Evolutionary conservation across 805 yeast species (phyloP).

Genomic region (Yarrowia sp.): DNA sequence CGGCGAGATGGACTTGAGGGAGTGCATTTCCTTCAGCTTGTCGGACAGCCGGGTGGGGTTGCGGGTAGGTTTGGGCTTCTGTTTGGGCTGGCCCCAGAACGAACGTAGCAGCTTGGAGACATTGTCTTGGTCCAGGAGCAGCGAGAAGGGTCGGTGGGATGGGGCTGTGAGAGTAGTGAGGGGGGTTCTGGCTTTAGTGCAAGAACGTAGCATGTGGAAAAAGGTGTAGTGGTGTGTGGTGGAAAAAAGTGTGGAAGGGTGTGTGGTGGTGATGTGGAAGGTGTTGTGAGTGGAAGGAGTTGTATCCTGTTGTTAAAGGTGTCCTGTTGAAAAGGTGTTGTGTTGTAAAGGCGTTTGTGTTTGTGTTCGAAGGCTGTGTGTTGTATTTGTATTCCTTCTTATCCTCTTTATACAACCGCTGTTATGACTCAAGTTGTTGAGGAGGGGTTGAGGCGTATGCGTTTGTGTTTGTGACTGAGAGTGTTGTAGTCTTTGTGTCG

Average conservation of each 20-base stretch:
- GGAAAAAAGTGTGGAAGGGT: neutral
- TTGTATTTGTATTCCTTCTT: too few species aligned
- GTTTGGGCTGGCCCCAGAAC: slow-evolving; percentile 6
- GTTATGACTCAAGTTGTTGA: too few species aligned
- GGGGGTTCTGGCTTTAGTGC: neutral
- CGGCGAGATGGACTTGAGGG: slow-evolving; percentile 19
- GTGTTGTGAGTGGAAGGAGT: neutral
- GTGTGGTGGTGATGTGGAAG: neutral
- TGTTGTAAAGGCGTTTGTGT: too few species aligned
- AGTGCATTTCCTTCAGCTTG: slow-evolving; percentile 22
- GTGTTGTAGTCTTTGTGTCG: too few species aligned
- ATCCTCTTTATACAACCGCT: too few species aligned
- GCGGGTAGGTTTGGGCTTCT: neutral
- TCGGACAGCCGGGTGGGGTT: slow-evolving; percentile 18
- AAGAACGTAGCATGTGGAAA: neutral
- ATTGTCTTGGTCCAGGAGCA: slow-evolving; percentile 21
- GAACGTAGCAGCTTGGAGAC: slow-evolving; percentile 18
- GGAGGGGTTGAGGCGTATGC: too few species aligned
- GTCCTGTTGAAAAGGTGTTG: too few species aligned
- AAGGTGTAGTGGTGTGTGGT: neutral
- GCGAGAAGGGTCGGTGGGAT: slow-evolving; percentile 2
- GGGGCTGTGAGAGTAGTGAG: neutral
- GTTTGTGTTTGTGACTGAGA: too few species aligned
- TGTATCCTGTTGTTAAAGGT: neutral
- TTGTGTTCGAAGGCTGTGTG: too few species aligned